Evolutionary conservation across 495 filamentous ascomycete species (phyloP), one percentile per base, ranked within the genome.

Genomic region (Aspergillus sparsus): DNA sequence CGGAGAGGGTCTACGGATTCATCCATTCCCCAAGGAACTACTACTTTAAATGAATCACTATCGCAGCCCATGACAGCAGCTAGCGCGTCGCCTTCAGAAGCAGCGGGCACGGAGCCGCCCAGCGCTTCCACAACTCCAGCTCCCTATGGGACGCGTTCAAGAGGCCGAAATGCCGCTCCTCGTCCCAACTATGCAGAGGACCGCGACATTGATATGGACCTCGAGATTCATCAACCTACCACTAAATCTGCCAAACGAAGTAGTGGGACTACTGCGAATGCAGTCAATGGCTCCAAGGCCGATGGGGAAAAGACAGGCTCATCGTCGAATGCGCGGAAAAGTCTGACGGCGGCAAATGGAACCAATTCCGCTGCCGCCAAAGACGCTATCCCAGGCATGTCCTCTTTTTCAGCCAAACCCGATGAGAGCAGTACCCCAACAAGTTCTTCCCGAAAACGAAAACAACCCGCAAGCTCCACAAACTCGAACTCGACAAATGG

Each of bases 101-200:
- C 70, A 56, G 70, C 73, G 61, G 71, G 67, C 61, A 64, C 62
- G 36, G 78, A 74, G 63, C 64, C 73, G 62, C 71, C 77, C 56
- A 71, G 70, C 66, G 69, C 71, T 57, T 74, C 77, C 61, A 74
- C 72, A 59, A 78, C 74, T 13, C 65, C 86, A 7, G 87, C 89
- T 49, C 90, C 91, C 18, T 98, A 99, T 72, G 94, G 94, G 61
- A 99, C 95, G 63, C 90, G 94, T 64, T 98, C 94, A 58, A 87
- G 94, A 71, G 96, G 95, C 69, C 86, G 93, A 60, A 89, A 87
- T 42, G 91, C 89, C 18, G 90, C 89, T 57, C 81, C 90, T 63
- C 89, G 94, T 62, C 85, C 87, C 49, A 98, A 98, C 72, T 98
- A 98, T 74, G 95, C 94, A 34, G 94, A 98, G 76, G 95, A 98